phyloP scores from a whole-genome alignment of 2,329 filamentous ascomycete species.

The Fusarium torreyae region DNA sequence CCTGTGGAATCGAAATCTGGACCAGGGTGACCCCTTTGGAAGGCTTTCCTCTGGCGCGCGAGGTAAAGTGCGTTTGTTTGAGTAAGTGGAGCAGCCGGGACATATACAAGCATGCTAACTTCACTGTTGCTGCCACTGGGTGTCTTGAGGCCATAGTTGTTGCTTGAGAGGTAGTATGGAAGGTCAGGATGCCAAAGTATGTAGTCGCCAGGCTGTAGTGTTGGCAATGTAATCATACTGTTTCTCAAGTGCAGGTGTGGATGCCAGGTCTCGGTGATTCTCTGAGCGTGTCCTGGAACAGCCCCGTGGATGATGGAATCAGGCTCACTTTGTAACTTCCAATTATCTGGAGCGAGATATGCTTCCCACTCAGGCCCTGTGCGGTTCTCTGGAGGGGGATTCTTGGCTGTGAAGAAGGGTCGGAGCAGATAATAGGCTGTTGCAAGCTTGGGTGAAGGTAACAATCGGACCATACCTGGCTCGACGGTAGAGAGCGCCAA shows the following conservation, averaged over 20 bases:
- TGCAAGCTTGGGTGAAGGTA: conserved; percentile 80
- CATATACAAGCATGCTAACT: conserved; percentile 68
- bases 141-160: conserved; percentile 52
- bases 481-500: conserved; percentile 69
- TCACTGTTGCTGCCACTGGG: conserved; percentile 49
- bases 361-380: conserved; percentile 63
- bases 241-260: conserved; percentile 68
- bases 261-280: conserved; percentile 71
- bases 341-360: conserved; percentile 65
- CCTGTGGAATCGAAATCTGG: conserved; percentile 71
- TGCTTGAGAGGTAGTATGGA: conserved; percentile 68
- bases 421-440: conserved; percentile 83
- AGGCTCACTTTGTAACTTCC: conserved; percentile 63
- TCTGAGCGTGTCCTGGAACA: conserved; percentile 71
- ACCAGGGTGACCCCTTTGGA: conserved; percentile 67
- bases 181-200: conserved; percentile 73
- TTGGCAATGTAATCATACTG: conserved; percentile 70
- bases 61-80: conserved; percentile 72
- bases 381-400: conserved; percentile 58
- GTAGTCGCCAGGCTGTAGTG: conserved; percentile 69
- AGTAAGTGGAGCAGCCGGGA: conserved; percentile 69
- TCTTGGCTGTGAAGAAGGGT: conserved; percentile 67
- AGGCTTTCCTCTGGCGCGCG: conserved; percentile 70
- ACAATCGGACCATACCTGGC: conserved; percentile 79
- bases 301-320: conserved; percentile 72